Evolutionary conservation across 2,329 filamentous ascomycete species (phyloP), one percentile per base, ranked within the genome.

Genomic region (Botrytis elliptica): DNA sequence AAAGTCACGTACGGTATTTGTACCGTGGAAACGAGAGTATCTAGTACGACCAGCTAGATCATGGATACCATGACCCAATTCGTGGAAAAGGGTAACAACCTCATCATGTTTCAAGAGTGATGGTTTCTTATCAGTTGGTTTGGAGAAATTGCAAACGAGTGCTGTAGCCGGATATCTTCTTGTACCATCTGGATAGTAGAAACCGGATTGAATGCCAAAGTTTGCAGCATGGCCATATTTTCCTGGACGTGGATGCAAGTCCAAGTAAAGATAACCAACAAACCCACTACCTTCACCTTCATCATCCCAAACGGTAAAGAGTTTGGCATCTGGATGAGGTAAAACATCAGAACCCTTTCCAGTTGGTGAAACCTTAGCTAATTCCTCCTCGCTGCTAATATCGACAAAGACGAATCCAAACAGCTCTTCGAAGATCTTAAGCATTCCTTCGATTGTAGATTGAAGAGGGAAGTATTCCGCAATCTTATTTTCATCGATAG

Each of bases 221-320:
- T 95, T 95, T 79, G 93, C 93, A 9, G 93, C 93, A 79, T 95
- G 93, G 25, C 92, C 91, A 81, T 95, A 95, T 82, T 96, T 96
- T 82, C 93, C 93, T 78, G 90, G 89, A 55, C 93, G 88, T 2
- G 93, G 93, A 82, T 93, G 92, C 33, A 95, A 86, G 82, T 96
- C 93, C 22, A 96, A 88, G 82, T 95, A 95, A 40, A 96, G 86
- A 81, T 95, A 96, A 59, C 93, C 93, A 10, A 93, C 90, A 79
- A 96, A 96, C 52, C 86, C 89, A 68, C 87, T 85, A 25, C 92
- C 93, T 77, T 92, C 90, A 2, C 86, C 86, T 74, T 89, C 88
- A 75, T 95, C 91, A 78, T 96, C 89, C 92, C 93, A 95, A 12
- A 96, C 93, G 68, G 90, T 92, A 84, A 94, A 95, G 73, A 95